phyloP scores from a whole-genome alignment of 805 yeast genomes.

The Yarrowia sp. region DNA sequence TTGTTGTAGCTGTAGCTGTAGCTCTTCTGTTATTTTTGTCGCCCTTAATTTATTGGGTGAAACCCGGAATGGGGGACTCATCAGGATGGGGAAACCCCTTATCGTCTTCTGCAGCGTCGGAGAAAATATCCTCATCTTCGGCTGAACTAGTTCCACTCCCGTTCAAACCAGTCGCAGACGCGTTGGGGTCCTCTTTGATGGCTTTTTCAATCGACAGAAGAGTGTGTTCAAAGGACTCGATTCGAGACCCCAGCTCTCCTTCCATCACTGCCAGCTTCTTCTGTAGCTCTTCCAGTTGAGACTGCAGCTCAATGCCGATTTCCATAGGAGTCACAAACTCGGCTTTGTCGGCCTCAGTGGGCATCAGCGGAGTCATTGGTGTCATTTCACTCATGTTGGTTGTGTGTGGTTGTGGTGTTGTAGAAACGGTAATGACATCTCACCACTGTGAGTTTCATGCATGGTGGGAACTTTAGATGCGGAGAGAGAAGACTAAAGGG shows the following conservation, averaged over 20 bases:
- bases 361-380: conserved; percentile 7
- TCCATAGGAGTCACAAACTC: conserved; percentile 24
- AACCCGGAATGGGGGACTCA: background rate
- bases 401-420: too few relatives aligned
- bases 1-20: too few relatives aligned
- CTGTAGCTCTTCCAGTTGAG: conserved; percentile 15
- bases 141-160: conserved; percentile 7
- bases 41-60: background rate
- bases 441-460: too few relatives aligned
- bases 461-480: too few relatives aligned
- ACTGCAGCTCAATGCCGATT: conserved; percentile 9
- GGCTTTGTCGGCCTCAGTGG: conserved; percentile 20
- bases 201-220: conserved; percentile 14
- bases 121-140: conserved; percentile 1
- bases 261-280: conserved; percentile 23
- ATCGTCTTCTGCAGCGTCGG: conserved; percentile 5
- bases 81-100: conserved; percentile 3
- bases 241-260: background rate
- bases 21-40: background rate
- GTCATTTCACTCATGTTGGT: background rate
- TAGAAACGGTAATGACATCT: too few relatives aligned
- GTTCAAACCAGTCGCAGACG: background rate
- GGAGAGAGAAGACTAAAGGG: too few relatives aligned
- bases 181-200: background rate
- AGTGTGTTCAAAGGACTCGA: conserved; percentile 19